Base-by-base conservation (phyloP, 352 stramenopile genomes). In the Phytopythium oedochilum region DNA sequence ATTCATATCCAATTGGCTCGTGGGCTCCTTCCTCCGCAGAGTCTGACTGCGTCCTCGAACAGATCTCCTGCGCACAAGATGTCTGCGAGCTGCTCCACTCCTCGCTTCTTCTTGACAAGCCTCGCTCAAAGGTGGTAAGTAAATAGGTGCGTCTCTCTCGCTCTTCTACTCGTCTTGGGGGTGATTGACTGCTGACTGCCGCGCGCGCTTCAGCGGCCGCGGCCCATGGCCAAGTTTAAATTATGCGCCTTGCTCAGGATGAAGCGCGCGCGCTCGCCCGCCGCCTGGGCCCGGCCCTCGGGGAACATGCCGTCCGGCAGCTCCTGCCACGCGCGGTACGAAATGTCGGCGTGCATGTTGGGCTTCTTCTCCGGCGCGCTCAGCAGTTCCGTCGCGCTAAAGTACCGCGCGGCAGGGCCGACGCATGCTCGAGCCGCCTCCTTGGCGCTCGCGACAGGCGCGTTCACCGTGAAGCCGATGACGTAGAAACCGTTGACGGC, bases 231-330 rank as follows among this genome's bases (percentile, higher is more conserved):
- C 25, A 92, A 60, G 54, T 94, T 75, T 18, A 75, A 60, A 26
- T 71, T 76, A 55, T 94, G 85, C 11, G 77, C 83, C 54, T 80
- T 73, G 58, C 71, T 87, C 53, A 95, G 60, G 59, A 93, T 92
- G 70, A 81, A 89, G 34, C 80, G 70, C 23, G 86, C 86, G 26
- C 86, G 86, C 40, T 95, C 78, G 2, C 83, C 83, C 12, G 84
- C 71, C 2, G 80, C 84, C 20, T 71, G 70, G n/a, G 59, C 61
- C 36, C 77, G 73, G 0, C 83, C 80, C 22, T 75, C 61, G 8
- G 76, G 70, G 53, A 93, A 93, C 28, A 92, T 61, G 0, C 42
- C 59, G 52, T 80, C 60, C 17, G 86, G 86, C 26, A 95, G 59
- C 18, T 88, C 65, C 31, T 88, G 77, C 86, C 86, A 95, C 32